Base-by-base conservation (phyloP, 768 basidiomycete species). In the Leccinum boreale region DNA sequence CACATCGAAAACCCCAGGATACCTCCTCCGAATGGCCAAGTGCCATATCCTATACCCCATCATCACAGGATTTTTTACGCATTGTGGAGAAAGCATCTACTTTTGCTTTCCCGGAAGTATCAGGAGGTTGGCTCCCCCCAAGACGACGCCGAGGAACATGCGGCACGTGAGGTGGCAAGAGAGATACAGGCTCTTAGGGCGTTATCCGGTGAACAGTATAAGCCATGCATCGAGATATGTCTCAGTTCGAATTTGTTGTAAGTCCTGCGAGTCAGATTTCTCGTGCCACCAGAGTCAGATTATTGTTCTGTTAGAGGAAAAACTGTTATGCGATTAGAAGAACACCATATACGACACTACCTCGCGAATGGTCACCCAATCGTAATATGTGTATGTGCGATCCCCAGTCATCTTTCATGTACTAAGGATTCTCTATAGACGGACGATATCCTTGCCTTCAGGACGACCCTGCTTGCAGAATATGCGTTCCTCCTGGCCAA, bases 401-500 rank as follows among this genome's bases (percentile, higher is more conserved):
- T 26, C n/a, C 49, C 31, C 5, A 51, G 29, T 50, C 10, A 46
- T 31, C 33, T 9, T 51, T 17, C 19, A 14, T 51, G 3, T 4
- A 33, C 52, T 65, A 14, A 56, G 23, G 14, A 33, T 39, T 11
- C 17, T n/a, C 21, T 42, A 47, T 62, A 92, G 91, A 93, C 91
- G 31, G 92, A 93, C 67, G 92, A 94, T 67, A 84, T 79, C 5
- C 83, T 94, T 17, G 85, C 86, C 0, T 93, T 93, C 73, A 81
- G 83, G 24, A 92, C 85, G 9, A 85, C 87, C 3, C 76, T 93
- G 2, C 65, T 86, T 0, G 89, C 78, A 3, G 92, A 94, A 69
- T 94, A 94, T 61, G 90, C 91, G 0, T 74, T 93, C 6, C 80
- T 94, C 35, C 75, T 93, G 53, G 92, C 92, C 0, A 68, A 74